Evolutionary conservation across 1,139 yeast species (phyloP).

Genomic region (Geotrichum restrictum): DNA sequence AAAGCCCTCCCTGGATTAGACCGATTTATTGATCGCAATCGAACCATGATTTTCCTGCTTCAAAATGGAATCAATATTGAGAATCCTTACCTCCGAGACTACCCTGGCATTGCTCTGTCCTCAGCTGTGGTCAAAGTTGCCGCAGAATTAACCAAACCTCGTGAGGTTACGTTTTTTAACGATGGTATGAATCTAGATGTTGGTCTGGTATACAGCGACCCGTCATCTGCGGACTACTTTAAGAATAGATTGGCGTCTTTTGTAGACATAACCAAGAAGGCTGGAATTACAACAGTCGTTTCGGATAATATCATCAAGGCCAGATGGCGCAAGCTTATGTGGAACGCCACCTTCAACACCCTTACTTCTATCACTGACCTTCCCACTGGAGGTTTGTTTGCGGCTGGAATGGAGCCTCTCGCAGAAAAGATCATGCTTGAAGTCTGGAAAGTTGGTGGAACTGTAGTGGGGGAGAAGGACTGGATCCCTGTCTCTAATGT

Average conservation of each 20-base stretch:
- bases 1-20: conserved; percentile 24
- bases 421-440: conserved; percentile 23
- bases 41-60: conserved; percentile 24
- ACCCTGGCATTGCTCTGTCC: conserved; percentile 25
- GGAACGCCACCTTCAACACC: conserved; percentile 31
- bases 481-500: conserved; percentile 22
- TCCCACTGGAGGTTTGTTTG: conserved; percentile 21
- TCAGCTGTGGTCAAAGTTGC: conserved; percentile 27
- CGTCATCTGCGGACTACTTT: background rate
- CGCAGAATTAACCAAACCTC: conserved; percentile 20
- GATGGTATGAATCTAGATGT: conserved; percentile 16
- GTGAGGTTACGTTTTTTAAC: conserved; percentile 19
- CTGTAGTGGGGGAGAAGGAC: conserved; percentile 23
- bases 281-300: conserved; percentile 17
- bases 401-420: conserved; percentile 19
- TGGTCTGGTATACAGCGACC: conserved; percentile 23
- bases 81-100: conserved; percentile 24
- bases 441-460: conserved; percentile 26
- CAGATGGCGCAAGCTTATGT: conserved; percentile 29
- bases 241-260: conserved; percentile 14
- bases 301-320: conserved; percentile 21
- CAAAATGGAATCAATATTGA: conserved; percentile 32
- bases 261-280: conserved; percentile 17
- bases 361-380: conserved; percentile 25
- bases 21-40: conserved; percentile 22